Conservation (phyloP, 2,329 filamentous ascomycete genomes). For the Samsoniella hepiali region DNA sequence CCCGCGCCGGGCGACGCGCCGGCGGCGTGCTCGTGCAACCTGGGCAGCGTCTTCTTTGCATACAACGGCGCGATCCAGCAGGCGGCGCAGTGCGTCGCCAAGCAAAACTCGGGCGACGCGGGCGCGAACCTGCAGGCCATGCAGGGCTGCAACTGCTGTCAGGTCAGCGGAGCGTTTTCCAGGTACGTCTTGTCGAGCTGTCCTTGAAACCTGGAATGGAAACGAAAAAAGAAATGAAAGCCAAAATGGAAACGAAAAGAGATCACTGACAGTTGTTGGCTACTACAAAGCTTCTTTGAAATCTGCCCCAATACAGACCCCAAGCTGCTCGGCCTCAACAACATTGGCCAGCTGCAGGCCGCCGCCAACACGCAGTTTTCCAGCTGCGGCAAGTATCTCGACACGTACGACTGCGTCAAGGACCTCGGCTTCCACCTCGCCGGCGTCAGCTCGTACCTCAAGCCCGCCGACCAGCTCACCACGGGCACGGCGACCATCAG, state of each 20-base stretch:
- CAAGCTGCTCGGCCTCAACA: constrained; percentile 23
- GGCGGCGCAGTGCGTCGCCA: constrained; percentile 21
- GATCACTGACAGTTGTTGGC: neutral
- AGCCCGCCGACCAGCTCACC: constrained; percentile 24
- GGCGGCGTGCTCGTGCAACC: constrained; percentile 36
- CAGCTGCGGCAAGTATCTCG: constrained; percentile 21
- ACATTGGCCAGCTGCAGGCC: constrained; percentile 20
- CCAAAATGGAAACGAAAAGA: neutral
- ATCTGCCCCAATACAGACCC: constrained; percentile 34
- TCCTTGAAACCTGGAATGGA: too few species aligned
- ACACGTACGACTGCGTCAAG: constrained; percentile 25
- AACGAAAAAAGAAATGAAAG: neutral
- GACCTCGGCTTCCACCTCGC: constrained; percentile 26
- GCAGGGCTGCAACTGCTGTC: constrained; percentile 34
- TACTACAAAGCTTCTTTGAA: constrained; percentile 25
- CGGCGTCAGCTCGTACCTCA: constrained; percentile 24
- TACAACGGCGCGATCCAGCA: constrained; percentile 23
- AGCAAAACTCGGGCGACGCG: constrained; percentile 25
- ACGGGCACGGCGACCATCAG: constrained; percentile 32
- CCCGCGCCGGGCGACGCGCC: constrained; percentile 33
- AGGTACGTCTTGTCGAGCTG: constrained; percentile 25
- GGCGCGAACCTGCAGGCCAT: constrained; percentile 23
- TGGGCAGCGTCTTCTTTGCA: constrained; percentile 30
- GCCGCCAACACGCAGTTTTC: constrained; percentile 21
- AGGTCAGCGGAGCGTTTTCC: constrained; percentile 34